Evolutionary conservation across 2,329 filamentous ascomycete species (phyloP).

Genomic region (Aspergillus ochraceoroseus): DNA sequence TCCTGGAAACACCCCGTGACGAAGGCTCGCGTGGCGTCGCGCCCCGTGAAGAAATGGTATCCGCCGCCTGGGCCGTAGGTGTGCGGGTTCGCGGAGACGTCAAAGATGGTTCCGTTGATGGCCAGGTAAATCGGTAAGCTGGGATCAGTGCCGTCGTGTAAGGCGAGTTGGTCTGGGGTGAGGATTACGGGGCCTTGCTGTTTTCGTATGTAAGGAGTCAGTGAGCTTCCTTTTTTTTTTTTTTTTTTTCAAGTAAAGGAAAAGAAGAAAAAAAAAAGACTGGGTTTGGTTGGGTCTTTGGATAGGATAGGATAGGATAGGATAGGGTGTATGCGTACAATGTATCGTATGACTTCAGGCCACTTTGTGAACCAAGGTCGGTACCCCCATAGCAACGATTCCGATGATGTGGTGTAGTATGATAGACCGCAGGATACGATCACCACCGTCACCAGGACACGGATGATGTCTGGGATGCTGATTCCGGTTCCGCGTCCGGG

Average conservation of each 20-base stretch:
- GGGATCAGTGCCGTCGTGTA: slow-evolving; percentile 72
- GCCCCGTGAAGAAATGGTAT: slow-evolving; percentile 81
- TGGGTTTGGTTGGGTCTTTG: background rate
- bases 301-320: background rate
- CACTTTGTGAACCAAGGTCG: slow-evolving; percentile 57
- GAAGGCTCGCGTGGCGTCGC: slow-evolving; percentile 80
- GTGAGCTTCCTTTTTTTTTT: background rate
- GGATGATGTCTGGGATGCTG: slow-evolving; percentile 59
- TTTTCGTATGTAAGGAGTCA: no score
- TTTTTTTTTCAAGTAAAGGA: background rate
- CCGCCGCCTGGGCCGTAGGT: slow-evolving; percentile 75
- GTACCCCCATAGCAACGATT: slow-evolving; percentile 66
- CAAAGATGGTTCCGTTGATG: slow-evolving; percentile 65
- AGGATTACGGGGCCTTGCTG: slow-evolving; percentile 60
- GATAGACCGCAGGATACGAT: slow-evolving; percentile 65
- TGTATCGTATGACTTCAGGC: slow-evolving; percentile 55
- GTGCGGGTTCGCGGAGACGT: slow-evolving; percentile 53
- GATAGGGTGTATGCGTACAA: slow-evolving; percentile 49
- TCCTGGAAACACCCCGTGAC: slow-evolving; percentile 89
- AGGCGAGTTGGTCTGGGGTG: slow-evolving; percentile 67
- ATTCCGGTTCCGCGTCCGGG: slow-evolving; percentile 28
- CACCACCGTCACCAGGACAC: slow-evolving; percentile 63
- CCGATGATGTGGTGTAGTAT: slow-evolving; percentile 68
- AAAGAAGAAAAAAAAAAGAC: no score
- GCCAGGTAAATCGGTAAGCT: slow-evolving; percentile 80